Evolutionary conservation across 2,329 filamentous ascomycete genomes (phyloP).

Genomic region (Ceratocystis harringtonii): DNA sequence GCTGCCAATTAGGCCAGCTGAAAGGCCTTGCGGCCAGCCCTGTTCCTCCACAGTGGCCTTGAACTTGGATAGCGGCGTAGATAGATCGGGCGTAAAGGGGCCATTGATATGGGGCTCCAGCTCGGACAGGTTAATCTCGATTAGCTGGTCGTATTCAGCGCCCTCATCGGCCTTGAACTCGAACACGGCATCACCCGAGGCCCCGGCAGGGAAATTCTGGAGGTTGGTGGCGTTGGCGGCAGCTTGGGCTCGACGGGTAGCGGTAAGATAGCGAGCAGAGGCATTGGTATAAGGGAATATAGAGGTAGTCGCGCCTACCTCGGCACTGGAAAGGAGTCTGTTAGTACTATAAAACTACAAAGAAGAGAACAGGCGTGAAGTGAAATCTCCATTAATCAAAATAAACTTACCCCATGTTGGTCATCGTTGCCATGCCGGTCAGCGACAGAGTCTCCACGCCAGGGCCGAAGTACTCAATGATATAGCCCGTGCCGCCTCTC

Average conservation of each 20-base stretch:
- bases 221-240: conserved; percentile 50
- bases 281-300: conserved; percentile 83
- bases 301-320: conserved; percentile 90
- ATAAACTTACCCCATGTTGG: conserved; percentile 54
- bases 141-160: conserved; percentile 77
- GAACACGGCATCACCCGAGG: conserved; percentile 36
- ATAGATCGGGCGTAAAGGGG: conserved; percentile 89
- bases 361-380: not conserved
- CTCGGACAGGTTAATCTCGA: conserved; percentile 77
- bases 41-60: conserved; percentile 70
- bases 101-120: conserved; percentile 96
- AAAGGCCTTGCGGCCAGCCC: conserved; percentile 80
- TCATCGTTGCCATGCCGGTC: conserved; percentile 85
- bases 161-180: conserved; percentile 63
- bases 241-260: conserved; percentile 55
- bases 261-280: conserved; percentile 70
- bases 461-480: conserved; percentile 87
- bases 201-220: conserved; percentile 36
- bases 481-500: conserved; percentile 79
- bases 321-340: conserved; percentile 29
- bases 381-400: not conserved
- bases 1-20: conserved; percentile 87
- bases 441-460: conserved; percentile 79
- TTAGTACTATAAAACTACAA: not conserved
- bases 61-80: conserved; percentile 82